phyloP scores from a whole-genome alignment of 345 rosid genomes.

The Eucalyptus marginata region DNA sequence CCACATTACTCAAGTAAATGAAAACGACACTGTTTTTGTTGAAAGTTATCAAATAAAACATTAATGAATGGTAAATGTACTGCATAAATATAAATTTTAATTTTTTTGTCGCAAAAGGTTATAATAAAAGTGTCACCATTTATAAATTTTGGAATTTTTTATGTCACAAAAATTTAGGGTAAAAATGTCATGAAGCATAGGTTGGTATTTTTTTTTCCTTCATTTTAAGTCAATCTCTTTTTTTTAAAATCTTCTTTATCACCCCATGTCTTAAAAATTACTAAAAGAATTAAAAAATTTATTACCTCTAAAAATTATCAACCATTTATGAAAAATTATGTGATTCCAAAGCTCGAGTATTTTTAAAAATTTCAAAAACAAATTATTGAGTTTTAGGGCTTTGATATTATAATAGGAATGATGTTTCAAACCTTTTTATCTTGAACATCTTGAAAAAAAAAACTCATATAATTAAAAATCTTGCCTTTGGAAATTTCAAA shows the following conservation, averaged over 20 bases:
- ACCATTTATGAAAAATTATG: neutral
- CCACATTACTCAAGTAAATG: no score
- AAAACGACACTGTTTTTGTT: fast-evolving
- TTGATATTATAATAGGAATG: fast-evolving
- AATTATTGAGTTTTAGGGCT: neutral
- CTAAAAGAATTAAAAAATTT: neutral
- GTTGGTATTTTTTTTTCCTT: neutral
- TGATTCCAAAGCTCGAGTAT: neutral
- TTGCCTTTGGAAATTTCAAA: neutral
- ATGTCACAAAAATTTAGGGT: fast-evolving
- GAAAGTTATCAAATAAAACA: no score
- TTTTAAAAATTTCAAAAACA: no score
- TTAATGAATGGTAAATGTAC: fast-evolving
- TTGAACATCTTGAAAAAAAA: fast-evolving
- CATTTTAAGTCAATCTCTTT: no score
- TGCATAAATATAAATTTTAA: no score
- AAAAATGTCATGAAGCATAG: no score
- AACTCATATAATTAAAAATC: fast-evolving
- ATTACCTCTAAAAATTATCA: neutral
- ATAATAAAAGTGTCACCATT: fast-evolving
- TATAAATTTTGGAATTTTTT: fast-evolving
- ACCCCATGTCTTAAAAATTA: neutral
- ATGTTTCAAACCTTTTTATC: neutral
- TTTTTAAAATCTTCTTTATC: neutral
- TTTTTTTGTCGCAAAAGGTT: fast-evolving